Conservation (phyloP, 2,329 filamentous ascomycete species). For the Beauveria asiatica region DNA sequence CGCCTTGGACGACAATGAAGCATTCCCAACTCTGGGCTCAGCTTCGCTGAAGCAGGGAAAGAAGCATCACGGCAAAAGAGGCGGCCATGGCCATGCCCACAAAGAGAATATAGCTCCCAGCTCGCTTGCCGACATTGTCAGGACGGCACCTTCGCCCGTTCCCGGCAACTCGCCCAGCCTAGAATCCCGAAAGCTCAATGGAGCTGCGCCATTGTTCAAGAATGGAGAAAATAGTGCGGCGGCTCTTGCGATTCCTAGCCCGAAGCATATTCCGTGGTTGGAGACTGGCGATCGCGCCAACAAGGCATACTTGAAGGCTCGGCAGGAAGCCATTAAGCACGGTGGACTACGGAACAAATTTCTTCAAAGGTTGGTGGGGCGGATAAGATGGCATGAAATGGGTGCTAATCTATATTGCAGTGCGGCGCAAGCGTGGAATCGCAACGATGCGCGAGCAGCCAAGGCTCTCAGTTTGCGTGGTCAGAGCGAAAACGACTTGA, state of each 20-base stretch:
- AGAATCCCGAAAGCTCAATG: slow-evolving; percentile 54
- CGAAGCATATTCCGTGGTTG: slow-evolving; percentile 91
- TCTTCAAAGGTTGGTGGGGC: slow-evolving; percentile 64
- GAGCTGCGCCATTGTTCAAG: slow-evolving; percentile 54
- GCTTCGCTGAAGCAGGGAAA: slow-evolving; percentile 68
- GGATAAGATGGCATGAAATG: neutral
- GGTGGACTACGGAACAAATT: slow-evolving; percentile 96
- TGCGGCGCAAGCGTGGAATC: slow-evolving; percentile 96
- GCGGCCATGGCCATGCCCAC: slow-evolving; percentile 64
- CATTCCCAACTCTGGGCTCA: slow-evolving; percentile 82
- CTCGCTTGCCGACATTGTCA: slow-evolving; percentile 87
- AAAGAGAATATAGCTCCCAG: slow-evolving; percentile 63
- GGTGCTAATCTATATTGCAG: slow-evolving; percentile 24
- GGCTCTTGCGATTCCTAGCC: slow-evolving; percentile 74
- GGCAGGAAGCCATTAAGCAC: slow-evolving; percentile 94
- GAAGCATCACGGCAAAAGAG: slow-evolving; percentile 88
- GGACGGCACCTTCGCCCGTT: slow-evolving; percentile 83
- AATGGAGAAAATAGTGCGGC: slow-evolving; percentile 71
- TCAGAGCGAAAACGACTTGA: slow-evolving; percentile 92
- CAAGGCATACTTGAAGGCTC: slow-evolving; percentile 87
- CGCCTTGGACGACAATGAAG: slow-evolving; percentile 86
- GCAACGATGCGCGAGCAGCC: slow-evolving; percentile 90
- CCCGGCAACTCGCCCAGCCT: slow-evolving; percentile 48
- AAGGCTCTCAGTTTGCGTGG: slow-evolving; percentile 91
- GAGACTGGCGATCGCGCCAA: slow-evolving; percentile 89